Percentiles rank a stretch among this genome's conserved stretches.
phyloP scores from a whole-genome alignment of 2,329 filamentous ascomycete genomes.

The Sarocladium oryzae region DNA sequence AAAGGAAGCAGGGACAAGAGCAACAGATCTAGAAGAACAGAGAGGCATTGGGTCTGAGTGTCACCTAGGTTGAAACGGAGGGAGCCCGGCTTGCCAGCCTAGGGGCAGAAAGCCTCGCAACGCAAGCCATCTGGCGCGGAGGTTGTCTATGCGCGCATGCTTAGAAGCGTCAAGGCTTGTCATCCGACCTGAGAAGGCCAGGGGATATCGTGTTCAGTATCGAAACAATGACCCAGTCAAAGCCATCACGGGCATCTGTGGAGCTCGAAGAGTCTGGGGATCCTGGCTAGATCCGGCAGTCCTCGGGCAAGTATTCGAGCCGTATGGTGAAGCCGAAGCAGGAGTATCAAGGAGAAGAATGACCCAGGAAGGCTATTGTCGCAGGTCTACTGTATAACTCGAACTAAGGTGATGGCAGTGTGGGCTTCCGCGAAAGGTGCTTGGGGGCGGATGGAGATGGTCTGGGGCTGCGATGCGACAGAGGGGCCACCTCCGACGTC shows the following conservation, averaged over 20 bases:
- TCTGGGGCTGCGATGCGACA: background rate
- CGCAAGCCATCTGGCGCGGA: background rate
- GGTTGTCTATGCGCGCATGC: slow-evolving; percentile 1
- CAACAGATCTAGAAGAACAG: slow-evolving; percentile 13
- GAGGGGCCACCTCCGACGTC: slow-evolving; percentile 1
- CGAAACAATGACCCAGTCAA: slow-evolving; percentile 1
- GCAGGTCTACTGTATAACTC: background rate
- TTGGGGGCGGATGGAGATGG: background rate
- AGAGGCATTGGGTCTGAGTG: background rate
- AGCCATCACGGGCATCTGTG: background rate
- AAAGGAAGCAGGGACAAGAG: slow-evolving; percentile 15
- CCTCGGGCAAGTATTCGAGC: slow-evolving; percentile 1
- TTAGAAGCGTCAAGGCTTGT: background rate
- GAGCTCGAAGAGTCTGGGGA: slow-evolving; percentile 1
- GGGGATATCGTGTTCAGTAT: background rate
- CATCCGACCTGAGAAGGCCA: background rate
- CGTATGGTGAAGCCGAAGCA: background rate
- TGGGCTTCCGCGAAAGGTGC: background rate
- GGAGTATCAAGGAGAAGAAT: background rate
- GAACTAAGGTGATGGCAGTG: background rate
- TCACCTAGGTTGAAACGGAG: background rate
- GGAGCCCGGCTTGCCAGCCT: slow-evolving; percentile 10
- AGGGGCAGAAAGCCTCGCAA: slow-evolving; percentile 6
- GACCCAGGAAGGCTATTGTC: background rate
- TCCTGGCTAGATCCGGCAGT: slow-evolving; percentile 1